Base-by-base conservation (phyloP, 768 basidiomycete species). In the Suillus tomentosus region DNA sequence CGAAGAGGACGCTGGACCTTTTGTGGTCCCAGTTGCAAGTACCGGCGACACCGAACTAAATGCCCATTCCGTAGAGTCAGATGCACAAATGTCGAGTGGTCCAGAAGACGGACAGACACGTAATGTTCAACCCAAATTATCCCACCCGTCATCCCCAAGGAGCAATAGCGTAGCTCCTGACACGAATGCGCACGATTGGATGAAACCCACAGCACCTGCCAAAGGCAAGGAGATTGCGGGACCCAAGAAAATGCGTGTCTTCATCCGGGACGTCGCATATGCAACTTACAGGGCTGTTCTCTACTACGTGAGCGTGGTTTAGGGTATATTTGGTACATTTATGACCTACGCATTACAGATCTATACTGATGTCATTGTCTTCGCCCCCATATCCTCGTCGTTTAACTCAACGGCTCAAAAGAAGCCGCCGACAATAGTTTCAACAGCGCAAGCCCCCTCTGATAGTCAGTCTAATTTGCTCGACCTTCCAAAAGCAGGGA, bases 281-380 rank as follows among this genome's bases (percentile, higher is more conserved):
- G 73, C 82, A 27, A 89, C 88, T 1, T 89, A 87, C 73, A 83
- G 79, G 66, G 87, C 87, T 1, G 79, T 88, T 34, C 78, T 95
- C 14, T 94, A 93, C 77, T 95, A 93, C 75, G 92, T 92, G 69
- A 76, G 84, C 54, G 36, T 31, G 24, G 13, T 47, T 50, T 22
- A 42, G 24, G 15, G 24, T 14, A 22, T 36, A 59, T 48, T 22
- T 10, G 24, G 65, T 22, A 37, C 27, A 55, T n/a, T 42, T 42
- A 59, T 47, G 48, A 40, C 48, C 14, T 14, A 5, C 19, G 43
- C 13, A 11, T 54, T 48, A 4, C 68, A 94, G 93, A 79, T 95
- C 31, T 96, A 95, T 73, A 95, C 94, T 17, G 92, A 94, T 69
- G 83, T 82, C 34, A 90, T 95, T 66, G 82, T 88, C 36, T 95